Percentiles rank a stretch among this genome's conserved stretches.
Conservation (phyloP, 2,329 filamentous ascomycete genomes). For the Colletotrichum sp. region DNA sequence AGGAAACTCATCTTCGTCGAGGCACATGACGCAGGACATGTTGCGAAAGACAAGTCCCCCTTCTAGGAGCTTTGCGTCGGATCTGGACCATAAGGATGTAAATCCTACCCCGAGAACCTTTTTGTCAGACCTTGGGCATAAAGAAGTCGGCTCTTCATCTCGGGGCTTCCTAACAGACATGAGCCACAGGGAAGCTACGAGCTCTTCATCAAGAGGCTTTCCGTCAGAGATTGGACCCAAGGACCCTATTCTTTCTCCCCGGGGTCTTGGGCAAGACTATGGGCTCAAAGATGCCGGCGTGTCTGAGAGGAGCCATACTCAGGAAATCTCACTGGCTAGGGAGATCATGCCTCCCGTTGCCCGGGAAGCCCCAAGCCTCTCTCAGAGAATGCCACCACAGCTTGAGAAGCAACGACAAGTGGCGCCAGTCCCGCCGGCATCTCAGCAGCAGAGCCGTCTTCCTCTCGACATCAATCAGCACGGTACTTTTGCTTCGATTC, state of each 20-base stretch:
- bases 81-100: not conserved
- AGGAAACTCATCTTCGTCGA: not conserved
- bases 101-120: not conserved
- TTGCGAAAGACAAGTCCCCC: not conserved
- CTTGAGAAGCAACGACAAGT: not conserved
- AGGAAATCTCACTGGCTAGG: slow-evolving; percentile 67
- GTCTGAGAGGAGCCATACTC: slow-evolving; percentile 56
- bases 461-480: slow-evolving; percentile 59
- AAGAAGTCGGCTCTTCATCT: not conserved
- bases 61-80: not conserved
- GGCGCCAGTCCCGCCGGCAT: slow-evolving; percentile 18
- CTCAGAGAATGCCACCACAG: slow-evolving; percentile 47
- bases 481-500: slow-evolving; percentile 70
- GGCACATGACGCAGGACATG: not conserved
- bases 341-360: slow-evolving; percentile 50
- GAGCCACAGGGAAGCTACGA: not conserved
- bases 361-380: slow-evolving; percentile 56
- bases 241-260: not conserved
- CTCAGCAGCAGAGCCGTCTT: slow-evolving; percentile 30
- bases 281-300: not conserved
- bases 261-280: not conserved
- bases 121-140: not conserved
- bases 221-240: not conserved
- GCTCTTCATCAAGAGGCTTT: not conserved
- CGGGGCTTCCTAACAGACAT: not conserved